Evolutionary conservation across 345 rosid genomes (phyloP).

Genomic region (Populus deltoides): DNA sequence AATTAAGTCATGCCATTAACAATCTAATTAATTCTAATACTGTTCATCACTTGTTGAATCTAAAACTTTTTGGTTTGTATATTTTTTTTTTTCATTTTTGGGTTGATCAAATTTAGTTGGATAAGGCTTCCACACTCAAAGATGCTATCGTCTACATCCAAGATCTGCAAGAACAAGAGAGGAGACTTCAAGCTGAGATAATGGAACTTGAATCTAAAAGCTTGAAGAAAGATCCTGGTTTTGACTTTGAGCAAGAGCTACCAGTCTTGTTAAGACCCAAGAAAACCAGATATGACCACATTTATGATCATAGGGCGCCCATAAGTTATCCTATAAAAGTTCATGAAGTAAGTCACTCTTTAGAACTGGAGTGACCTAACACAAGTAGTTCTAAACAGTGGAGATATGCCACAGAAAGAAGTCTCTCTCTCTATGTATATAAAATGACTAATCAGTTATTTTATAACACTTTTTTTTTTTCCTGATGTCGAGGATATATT

Average conservation of each 20-base stretch:
- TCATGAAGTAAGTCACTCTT: conserved; percentile 40
- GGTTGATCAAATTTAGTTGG: conserved; percentile 51
- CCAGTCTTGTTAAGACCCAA: conserved; percentile 59
- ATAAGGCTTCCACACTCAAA: conserved; percentile 90
- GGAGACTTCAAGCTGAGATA: conserved; percentile 65
- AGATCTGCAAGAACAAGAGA: conserved; percentile 77
- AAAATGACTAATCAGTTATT: too few species aligned
- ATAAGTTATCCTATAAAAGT: conserved; percentile 53
- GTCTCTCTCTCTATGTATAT: not conserved
- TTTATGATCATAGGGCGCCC: conserved; percentile 38
- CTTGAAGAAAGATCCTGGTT: conserved; percentile 28
- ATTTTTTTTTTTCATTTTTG: not conserved
- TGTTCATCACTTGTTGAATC: not conserved
- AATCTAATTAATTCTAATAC: too few species aligned
- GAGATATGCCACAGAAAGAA: not conserved
- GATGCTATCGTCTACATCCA: conserved; percentile 89
- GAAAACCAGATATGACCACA: conserved; percentile 56
- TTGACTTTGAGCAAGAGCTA: conserved; percentile 52
- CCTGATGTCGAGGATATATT: not conserved
- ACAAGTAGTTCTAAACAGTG: not conserved
- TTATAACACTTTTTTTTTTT: not conserved
- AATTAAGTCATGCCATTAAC: too few species aligned
- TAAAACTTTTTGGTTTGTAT: not conserved
- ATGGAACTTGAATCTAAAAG: conserved; percentile 61
- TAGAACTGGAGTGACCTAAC: too few species aligned